Evolutionary conservation across 768 basidiomycete genomes (phyloP).

Genomic region (Symmetrospora coprosmae): DNA sequence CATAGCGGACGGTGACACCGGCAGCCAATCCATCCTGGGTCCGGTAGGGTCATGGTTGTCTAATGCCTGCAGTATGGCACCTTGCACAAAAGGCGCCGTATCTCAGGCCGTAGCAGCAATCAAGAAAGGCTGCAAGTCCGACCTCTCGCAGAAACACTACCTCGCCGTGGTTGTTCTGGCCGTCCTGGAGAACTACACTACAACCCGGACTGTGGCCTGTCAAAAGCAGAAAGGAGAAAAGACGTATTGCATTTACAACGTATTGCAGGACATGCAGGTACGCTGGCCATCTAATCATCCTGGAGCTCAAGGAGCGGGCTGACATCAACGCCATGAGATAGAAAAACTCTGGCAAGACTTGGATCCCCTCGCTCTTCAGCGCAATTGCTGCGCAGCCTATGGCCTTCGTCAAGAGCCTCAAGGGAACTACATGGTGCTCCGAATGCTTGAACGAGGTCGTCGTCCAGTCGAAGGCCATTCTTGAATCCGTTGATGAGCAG

Average conservation of each 20-base stretch:
- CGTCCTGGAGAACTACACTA: not conserved
- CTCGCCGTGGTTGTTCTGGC: not conserved
- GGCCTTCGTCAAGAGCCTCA: not conserved
- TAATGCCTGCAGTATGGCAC: not conserved
- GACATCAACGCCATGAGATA: not conserved
- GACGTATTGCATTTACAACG: not conserved
- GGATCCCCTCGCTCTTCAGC: not conserved
- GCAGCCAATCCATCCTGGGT: not conserved
- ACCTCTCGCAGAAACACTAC: not conserved
- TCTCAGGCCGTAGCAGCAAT: not conserved
- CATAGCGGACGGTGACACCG: not conserved
- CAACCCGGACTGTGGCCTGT: not conserved
- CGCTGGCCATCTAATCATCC: not conserved
- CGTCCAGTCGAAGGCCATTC: not conserved
- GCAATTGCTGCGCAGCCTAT: not conserved
- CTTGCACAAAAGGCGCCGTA: not conserved
- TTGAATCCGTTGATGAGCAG: not conserved
- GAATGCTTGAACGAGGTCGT: not conserved
- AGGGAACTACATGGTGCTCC: constrained; percentile 5
- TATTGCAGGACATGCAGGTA: not conserved
- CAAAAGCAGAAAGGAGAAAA: not conserved
- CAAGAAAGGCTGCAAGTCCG: not conserved
- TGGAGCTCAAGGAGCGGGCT: not conserved
- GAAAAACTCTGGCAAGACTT: not conserved
- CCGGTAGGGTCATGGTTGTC: not conserved